Evolutionary conservation across 495 filamentous ascomycete species (phyloP), one percentile per base, ranked within the genome.

Genomic region (Aspergillus steynii): DNA sequence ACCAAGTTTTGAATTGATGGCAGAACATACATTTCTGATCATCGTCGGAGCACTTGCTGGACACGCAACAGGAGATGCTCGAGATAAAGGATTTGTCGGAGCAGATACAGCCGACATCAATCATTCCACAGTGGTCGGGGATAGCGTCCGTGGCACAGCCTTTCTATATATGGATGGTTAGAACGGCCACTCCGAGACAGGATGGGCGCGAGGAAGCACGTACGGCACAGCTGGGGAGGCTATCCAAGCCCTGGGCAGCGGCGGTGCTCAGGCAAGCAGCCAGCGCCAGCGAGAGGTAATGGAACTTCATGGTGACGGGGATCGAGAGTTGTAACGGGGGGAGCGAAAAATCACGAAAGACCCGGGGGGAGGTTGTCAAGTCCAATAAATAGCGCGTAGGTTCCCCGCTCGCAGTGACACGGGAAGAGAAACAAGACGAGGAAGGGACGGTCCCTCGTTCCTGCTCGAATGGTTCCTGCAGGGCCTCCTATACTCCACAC

Each of bases 51-150:
- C 92, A 96, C 9, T 59, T 69, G 2, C 65, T 68, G 28, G 71
- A 68, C 6, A 96, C 77, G 69, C 92, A 96, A 78, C 88, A 90
- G 31, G 85, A 74, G 59, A 95, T 85, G 34, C 72, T 63, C 42
- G 50, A 64, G 59, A 96, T 78, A 77, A 90, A 90, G 8, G 70
- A 68, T 5, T 71, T 64, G 71, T 82, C 76, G 10, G 60, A 65
- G 76, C 92, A 96, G 66, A 93, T 91, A 71, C 92, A 96, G 45
- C 72, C 65, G 61, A 85, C 68, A 59, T 92, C 83, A 52, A 81
- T 66, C 15, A 64, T 56, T 14, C 77, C 73, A 73, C 90, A 93
- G 60, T 73, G 74, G 7, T 50, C 25, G 6, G 85, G 78, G 50
- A 83, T 80, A 12, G 77, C 37, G 26, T 70, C 58, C 55, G 73